phyloP scores from a whole-genome alignment of 306 rosid genomes.

The Cucurbita ficifolia region DNA sequence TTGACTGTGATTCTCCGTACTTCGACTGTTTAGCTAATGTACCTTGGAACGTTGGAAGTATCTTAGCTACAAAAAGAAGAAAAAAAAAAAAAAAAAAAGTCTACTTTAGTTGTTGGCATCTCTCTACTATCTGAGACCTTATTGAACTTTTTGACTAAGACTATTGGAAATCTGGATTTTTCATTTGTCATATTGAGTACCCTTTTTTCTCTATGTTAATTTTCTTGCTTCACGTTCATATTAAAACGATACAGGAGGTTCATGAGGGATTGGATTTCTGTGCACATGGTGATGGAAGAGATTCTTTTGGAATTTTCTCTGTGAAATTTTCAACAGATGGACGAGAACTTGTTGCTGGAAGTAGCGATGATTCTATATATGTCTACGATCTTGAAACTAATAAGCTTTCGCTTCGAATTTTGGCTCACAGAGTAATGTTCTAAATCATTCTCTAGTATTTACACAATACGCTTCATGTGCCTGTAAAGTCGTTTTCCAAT shows the following conservation, averaged over 20 bases:
- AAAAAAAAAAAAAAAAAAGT: not conserved
- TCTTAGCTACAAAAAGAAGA: not conserved
- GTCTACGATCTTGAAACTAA: conserved; percentile 83
- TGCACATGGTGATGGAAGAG: conserved; percentile 29
- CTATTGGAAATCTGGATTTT: not conserved
- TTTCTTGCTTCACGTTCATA: conserved; percentile 2
- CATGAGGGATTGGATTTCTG: conserved; percentile 62
- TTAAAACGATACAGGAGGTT: conserved; percentile 52
- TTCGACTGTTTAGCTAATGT: not conserved
- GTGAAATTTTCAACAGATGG: conserved; percentile 81
- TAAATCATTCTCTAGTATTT: not conserved
- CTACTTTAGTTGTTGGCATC: not conserved
- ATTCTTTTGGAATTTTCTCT: conserved; percentile 69
- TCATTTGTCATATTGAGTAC: not conserved
- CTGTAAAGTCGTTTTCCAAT: not conserved
- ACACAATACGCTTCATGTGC: not conserved
- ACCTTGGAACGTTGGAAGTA: not conserved
- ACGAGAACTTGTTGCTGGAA: conserved; percentile 81
- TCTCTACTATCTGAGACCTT: not conserved
- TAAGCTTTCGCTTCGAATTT: conserved; percentile 63
- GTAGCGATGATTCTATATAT: conserved; percentile 60
- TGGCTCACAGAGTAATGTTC: conserved; percentile 48
- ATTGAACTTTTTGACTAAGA: not conserved
- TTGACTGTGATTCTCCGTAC: not conserved
- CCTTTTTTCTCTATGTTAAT: not conserved